A percentile compares a stretch with the other conserved stretches of the same genome.
phyloP scores from a whole-genome alignment of 306 rosid genomes.

The Vigna angularis region DNA sequence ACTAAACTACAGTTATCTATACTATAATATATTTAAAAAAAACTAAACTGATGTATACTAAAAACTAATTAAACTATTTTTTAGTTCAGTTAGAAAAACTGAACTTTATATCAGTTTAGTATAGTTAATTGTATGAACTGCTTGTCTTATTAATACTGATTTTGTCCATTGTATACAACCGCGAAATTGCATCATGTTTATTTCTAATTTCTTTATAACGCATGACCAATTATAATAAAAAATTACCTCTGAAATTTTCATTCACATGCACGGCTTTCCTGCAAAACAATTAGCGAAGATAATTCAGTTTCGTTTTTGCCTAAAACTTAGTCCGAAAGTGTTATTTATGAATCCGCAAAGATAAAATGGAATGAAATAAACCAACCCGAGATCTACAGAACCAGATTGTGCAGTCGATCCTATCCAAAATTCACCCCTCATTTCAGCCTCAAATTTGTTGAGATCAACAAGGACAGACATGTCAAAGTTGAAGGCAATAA shows the following conservation, averaged over 20 bases:
- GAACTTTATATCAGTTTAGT: too few relatives aligned
- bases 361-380: not conserved
- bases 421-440: slow-evolving; percentile 89
- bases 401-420: slow-evolving; percentile 95
- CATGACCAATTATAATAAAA: slow-evolving; percentile 1
- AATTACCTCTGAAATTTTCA: slow-evolving; percentile 82
- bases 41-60: too few relatives aligned
- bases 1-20: too few relatives aligned
- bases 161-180: too few relatives aligned
- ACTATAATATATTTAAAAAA: too few relatives aligned
- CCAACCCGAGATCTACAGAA: slow-evolving; percentile 89
- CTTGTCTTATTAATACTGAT: too few relatives aligned
- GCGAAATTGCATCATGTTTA: too few relatives aligned
- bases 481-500: slow-evolving; percentile 65
- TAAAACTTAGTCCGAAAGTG: not conserved
- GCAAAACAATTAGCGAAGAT: slow-evolving; percentile 9
- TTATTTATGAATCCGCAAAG: not conserved
- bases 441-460: slow-evolving; percentile 79
- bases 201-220: too few relatives aligned
- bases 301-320: not conserved
- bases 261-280: slow-evolving; percentile 89
- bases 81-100: too few relatives aligned
- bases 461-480: slow-evolving; percentile 87
- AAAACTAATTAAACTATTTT: too few relatives aligned
- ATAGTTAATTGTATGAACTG: too few relatives aligned